Conservation (phyloP, 2,329 filamentous ascomycete species). For the Fusarium verticillioides region DNA sequence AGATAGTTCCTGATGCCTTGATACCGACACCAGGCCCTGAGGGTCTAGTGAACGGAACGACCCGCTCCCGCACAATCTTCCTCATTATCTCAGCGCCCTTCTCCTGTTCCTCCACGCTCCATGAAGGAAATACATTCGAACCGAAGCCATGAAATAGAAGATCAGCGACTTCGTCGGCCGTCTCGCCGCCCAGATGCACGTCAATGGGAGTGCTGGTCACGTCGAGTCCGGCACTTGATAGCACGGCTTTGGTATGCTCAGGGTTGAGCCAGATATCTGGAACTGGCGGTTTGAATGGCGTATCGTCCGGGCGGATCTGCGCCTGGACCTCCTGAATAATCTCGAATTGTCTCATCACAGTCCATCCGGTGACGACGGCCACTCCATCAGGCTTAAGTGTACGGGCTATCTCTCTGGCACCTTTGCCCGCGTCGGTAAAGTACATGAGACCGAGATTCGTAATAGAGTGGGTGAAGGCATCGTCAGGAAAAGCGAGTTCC, state of each 20-base stretch:
- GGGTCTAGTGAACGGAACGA: background rate
- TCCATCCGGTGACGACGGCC: accelerated
- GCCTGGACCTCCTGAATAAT: background rate
- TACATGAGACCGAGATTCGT: background rate
- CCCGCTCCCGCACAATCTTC: background rate
- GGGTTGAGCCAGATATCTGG: accelerated
- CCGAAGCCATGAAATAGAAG: background rate
- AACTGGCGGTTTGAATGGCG: background rate
- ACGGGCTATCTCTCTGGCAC: background rate
- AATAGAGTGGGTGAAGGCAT: background rate
- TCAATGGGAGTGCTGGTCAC: background rate
- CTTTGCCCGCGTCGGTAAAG: background rate
- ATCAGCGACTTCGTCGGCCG: background rate
- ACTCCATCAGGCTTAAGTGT: background rate
- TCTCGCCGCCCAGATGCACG: background rate
- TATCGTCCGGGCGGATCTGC: background rate
- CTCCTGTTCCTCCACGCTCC: background rate
- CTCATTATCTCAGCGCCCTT: background rate
- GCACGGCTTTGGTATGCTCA: background rate
- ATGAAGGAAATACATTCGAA: background rate
- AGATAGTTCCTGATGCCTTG: background rate
- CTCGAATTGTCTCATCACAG: background rate
- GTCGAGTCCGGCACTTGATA: background rate
- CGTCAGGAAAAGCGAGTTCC: background rate
- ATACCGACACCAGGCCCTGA: background rate